phyloP scores from a whole-genome alignment of 371 early-diverging fungal species.

The Phascolomyces articulosus region DNA sequence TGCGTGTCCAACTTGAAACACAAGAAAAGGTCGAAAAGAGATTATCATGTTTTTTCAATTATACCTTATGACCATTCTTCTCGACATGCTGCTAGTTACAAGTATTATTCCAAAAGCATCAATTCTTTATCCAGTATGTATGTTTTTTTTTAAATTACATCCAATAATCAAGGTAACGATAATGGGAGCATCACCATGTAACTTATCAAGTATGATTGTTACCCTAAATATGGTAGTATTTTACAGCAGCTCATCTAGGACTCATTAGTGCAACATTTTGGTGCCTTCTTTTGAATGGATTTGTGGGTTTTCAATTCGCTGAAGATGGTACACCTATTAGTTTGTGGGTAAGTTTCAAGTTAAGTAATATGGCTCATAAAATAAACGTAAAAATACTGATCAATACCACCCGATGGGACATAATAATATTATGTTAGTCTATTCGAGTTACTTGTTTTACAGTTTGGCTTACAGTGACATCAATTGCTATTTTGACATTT shows the following conservation, averaged over 20 bases:
- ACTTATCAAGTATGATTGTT: too few relatives aligned
- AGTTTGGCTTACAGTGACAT: constrained; percentile 64
- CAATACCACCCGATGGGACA: too few relatives aligned
- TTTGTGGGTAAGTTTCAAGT: constrained; percentile 51
- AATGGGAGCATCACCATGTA: too few relatives aligned
- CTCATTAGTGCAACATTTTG: constrained; percentile 77
- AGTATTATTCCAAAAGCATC: constrained; percentile 82
- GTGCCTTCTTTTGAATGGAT: constrained; percentile 87
- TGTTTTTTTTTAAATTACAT: too few relatives aligned
- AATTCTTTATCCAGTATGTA: constrained; percentile 70
- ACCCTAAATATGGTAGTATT: constrained; percentile 68
- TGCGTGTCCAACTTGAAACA: not conserved
- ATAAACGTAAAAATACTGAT: constrained; percentile 3
- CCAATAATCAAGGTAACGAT: too few relatives aligned
- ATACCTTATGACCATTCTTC: constrained; percentile 68
- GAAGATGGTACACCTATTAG: constrained; percentile 88
- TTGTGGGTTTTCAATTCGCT: constrained; percentile 90
- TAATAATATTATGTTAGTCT: too few relatives aligned
- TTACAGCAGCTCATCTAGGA: constrained; percentile 77
- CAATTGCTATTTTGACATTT: constrained; percentile 81
- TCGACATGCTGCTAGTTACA: constrained; percentile 80
- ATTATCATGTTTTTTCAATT: constrained; percentile 91
- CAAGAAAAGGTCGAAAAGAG: constrained; percentile 76
- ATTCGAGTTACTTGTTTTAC: constrained; percentile 70
- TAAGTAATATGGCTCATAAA: not conserved